Evolutionary conservation across 2,329 filamentous ascomycete genomes (phyloP).

Genomic region (Arthrinium phaeospermum): DNA sequence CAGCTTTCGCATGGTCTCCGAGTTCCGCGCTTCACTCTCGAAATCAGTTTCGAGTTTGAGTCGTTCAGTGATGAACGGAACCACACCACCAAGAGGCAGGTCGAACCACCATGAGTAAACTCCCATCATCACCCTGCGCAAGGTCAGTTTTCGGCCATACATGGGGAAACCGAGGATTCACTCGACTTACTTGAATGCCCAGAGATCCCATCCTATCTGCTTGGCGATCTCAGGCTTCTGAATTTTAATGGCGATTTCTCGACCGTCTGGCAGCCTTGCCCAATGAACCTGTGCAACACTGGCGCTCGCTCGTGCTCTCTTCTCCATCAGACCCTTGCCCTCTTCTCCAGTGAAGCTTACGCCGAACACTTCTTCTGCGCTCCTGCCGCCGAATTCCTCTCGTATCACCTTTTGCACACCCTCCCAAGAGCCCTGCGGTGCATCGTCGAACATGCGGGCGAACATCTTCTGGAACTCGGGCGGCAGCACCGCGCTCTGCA

Average conservation of each 20-base stretch:
- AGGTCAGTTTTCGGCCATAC: slow-evolving; percentile 27
- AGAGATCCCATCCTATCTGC: slow-evolving; percentile 93
- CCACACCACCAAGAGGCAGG: slow-evolving; percentile 87
- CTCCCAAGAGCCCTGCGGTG: slow-evolving; percentile 87
- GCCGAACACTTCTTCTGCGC: slow-evolving; percentile 89
- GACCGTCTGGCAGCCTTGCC: slow-evolving; percentile 83
- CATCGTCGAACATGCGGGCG: slow-evolving; percentile 94
- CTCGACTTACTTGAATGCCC: slow-evolving; percentile 79
- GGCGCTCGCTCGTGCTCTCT: slow-evolving; percentile 72
- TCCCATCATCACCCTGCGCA: slow-evolving; percentile 71
- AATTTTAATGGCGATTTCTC: slow-evolving; percentile 93
- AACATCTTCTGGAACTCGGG: slow-evolving; percentile 98
- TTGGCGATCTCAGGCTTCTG: slow-evolving; percentile 93
- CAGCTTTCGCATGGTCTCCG: slow-evolving; percentile 79
- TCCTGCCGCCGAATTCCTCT: slow-evolving; percentile 85
- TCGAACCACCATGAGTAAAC: slow-evolving; percentile 90
- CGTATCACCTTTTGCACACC: slow-evolving; percentile 85
- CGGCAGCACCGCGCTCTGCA: slow-evolving; percentile 94
- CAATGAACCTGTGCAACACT: slow-evolving; percentile 98
- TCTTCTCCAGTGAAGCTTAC: slow-evolving; percentile 79
- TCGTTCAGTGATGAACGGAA: slow-evolving; percentile 93
- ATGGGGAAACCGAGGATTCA: background rate
- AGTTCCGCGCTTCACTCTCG: slow-evolving; percentile 86
- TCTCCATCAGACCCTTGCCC: slow-evolving; percentile 68
- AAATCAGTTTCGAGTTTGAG: slow-evolving; percentile 94